Base-by-base conservation (phyloP, 2,329 filamentous ascomycete species). In the Fusarium lyarnte region DNA sequence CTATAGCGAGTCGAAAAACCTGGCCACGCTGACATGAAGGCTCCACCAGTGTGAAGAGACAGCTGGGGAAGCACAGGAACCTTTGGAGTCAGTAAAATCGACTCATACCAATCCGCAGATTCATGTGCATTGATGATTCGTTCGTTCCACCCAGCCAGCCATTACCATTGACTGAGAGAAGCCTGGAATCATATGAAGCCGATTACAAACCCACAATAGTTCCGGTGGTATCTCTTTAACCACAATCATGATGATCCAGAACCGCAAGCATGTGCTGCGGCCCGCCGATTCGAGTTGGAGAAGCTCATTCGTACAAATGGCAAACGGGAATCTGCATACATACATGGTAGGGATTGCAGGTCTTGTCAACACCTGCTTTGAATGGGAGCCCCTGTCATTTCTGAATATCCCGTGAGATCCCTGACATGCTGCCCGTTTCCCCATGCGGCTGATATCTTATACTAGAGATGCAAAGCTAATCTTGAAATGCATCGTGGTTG, bases 1-100 rank as follows among this genome's bases (percentile, higher is more conserved):
- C 43, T 69, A 72, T 73, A 73, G 36, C 33, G 27, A 53, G 60
- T 64, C 41, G 52, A 58, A 66, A 35, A 76, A 76, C 69, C 69
- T 70, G 72, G 63, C 70, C 67, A 76, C 58, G 65, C 61, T 73
- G 68, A 69, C 73, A 74, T 69, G 64, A 55, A 59, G 53, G 66
- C 49, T 59, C 65, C 69, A 71, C 71, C 45, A 63, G 38, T 65
- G 57, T 52, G 49, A 38, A 63, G 59, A 68, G 55, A 39, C 52
- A 51, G 33, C 54, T n/a, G 11, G 25, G 45, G 25, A 53, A 53
- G 49, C 33, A 25, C 21, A 29, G n/a, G 33, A 58, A 58, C 23
- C 54, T 58, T 51, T 12, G 27, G 25, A 59, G 45, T 53, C 35
- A 52, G 35, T 53, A 31, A 41, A 19, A 38, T 39, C 45, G 17